Evolutionary conservation across 73 alveolate species (phyloP).

Genomic region (Blepharisma japonicum): DNA sequence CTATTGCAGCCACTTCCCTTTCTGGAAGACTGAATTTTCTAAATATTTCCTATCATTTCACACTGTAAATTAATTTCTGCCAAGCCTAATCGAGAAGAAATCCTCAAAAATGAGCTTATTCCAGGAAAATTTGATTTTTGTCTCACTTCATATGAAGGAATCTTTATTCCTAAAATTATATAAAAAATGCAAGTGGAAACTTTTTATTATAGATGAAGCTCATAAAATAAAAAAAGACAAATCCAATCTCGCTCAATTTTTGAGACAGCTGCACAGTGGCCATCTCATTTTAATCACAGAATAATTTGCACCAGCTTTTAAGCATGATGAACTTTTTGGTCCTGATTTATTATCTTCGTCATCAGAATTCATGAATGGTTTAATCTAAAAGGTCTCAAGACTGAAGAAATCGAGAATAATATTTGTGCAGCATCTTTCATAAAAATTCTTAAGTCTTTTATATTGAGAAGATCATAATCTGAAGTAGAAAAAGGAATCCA

Average conservation of each 20-base stretch:
- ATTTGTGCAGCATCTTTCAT: slow-evolving; percentile 87
- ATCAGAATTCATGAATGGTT: slow-evolving; percentile 88
- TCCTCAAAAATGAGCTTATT: slow-evolving; percentile 62
- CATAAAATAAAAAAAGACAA: slow-evolving; percentile 96
- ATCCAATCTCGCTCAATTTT: slow-evolving; percentile 63
- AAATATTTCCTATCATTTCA: no score
- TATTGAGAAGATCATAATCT: slow-evolving; percentile 92
- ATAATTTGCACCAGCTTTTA: slow-evolving; percentile 97
- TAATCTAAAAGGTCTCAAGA: slow-evolving; percentile 56
- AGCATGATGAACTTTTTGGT: slow-evolving; percentile 90
- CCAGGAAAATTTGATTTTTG: slow-evolving; percentile 93
- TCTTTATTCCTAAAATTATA: slow-evolving; percentile 70
- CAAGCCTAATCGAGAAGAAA: slow-evolving; percentile 91
- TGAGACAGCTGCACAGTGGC: slow-evolving; percentile 78
- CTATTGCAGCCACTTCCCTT: no score
- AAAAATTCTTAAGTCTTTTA: slow-evolving; percentile 91
- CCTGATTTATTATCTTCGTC: slow-evolving; percentile 88
- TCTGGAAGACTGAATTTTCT: no score
- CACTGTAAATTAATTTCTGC: slow-evolving; percentile 88
- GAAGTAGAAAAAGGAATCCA: slow-evolving; percentile 96
- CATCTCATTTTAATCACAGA: slow-evolving; percentile 88
- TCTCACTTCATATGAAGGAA: slow-evolving; percentile 96
- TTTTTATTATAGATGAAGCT: slow-evolving; percentile 94
- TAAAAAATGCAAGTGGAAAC: slow-evolving; percentile 89
- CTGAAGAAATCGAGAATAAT: slow-evolving; percentile 85